phyloP scores from a whole-genome alignment of 2,329 filamentous ascomycete genomes.

The Fusarium armeniacum region DNA sequence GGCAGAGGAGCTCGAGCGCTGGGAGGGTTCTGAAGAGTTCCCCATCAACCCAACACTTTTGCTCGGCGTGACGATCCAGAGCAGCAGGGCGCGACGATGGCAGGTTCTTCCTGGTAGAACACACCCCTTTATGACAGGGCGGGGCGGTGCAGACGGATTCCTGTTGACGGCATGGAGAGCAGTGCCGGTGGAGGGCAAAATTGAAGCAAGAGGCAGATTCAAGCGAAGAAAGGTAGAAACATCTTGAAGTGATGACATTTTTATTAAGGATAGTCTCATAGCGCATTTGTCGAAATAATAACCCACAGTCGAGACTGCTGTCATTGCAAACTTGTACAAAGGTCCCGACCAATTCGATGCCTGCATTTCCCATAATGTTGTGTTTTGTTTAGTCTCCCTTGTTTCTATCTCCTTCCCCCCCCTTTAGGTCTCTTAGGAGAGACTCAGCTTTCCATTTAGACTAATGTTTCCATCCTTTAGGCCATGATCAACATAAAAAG shows the following conservation, averaged over 20 bases:
- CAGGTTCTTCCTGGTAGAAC: conserved; percentile 93
- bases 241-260: conserved; percentile 22
- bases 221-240: conserved; percentile 75
- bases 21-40: conserved; percentile 79
- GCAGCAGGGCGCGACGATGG: conserved; percentile 82
- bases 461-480: no score
- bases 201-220: conserved; percentile 85
- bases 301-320: not conserved
- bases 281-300: conserved; percentile 8
- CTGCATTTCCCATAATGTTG: no score
- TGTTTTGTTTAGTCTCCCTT: no score
- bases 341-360: not conserved
- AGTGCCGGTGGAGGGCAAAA: conserved; percentile 81
- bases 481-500: no score
- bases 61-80: conserved; percentile 84
- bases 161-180: conserved; percentile 88
- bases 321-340: not conserved
- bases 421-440: no score
- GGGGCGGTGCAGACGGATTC: conserved; percentile 90
- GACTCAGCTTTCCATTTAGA: no score
- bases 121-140: conserved; percentile 92
- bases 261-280: conserved; percentile 9
- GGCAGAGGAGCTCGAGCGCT: conserved; percentile 65
- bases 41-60: conserved; percentile 88
- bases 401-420: no score